Percentiles rank a stretch among this genome's conserved stretches.
Conservation (phyloP, 345 rosid genomes). For the Abelmoschus esculentus region DNA sequence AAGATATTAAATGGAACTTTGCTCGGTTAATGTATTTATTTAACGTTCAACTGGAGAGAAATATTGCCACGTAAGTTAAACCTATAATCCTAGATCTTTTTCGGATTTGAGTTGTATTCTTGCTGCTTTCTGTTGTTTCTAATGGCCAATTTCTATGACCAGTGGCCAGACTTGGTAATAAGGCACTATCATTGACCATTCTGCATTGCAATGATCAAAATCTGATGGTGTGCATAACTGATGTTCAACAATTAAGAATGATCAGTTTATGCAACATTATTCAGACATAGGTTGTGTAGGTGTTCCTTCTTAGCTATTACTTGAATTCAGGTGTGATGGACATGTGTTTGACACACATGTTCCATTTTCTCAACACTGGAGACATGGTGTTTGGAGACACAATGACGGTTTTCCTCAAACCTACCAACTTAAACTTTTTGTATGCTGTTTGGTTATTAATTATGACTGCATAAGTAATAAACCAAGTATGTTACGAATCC, state of each 20-base stretch:
- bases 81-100: slow-evolving; percentile 9
- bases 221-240: neutral
- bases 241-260: slow-evolving; percentile 1
- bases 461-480: neutral
- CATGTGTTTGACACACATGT: neutral
- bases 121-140: neutral
- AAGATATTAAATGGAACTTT: slow-evolving; percentile 64
- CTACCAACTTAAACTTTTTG: neutral
- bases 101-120: neutral
- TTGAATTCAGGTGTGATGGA: neutral
- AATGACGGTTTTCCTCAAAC: neutral
- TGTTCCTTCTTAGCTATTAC: neutral
- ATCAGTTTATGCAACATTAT: neutral
- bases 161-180: neutral
- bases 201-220: neutral
- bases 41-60: slow-evolving; percentile 83
- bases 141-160: neutral
- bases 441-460: neutral
- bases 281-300: neutral
- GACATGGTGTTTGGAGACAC: neutral
- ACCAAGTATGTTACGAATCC: neutral
- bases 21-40: slow-evolving; percentile 66
- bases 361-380: neutral
- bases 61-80: slow-evolving; percentile 77
- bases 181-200: neutral